Evolutionary conservation across 345 rosid genomes (phyloP).

Genomic region (Passiflora organensis): DNA sequence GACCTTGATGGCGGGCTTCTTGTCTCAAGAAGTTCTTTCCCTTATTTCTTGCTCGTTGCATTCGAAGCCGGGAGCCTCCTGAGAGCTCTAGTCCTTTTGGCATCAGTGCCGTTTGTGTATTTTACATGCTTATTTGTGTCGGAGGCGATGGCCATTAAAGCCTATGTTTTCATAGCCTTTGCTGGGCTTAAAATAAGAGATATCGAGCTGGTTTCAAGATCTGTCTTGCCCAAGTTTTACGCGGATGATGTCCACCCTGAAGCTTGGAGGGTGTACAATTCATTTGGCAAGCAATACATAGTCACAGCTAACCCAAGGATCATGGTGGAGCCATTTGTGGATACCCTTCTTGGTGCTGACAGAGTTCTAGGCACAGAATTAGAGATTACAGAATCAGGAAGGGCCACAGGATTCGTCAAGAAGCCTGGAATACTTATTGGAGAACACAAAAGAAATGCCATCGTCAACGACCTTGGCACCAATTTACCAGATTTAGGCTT

Average conservation of each 20-base stretch:
- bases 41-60: slow-evolving; percentile 80
- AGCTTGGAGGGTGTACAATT: too few species aligned
- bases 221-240: slow-evolving; percentile 76
- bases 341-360: slow-evolving; percentile 62
- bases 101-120: slow-evolving; percentile 69
- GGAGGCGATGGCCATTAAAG: slow-evolving; percentile 58
- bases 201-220: slow-evolving; percentile 70
- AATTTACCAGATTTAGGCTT: slow-evolving; percentile 72
- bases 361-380: slow-evolving; percentile 83
- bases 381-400: slow-evolving; percentile 59
- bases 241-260: slow-evolving; percentile 88
- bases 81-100: slow-evolving; percentile 62
- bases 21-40: slow-evolving; percentile 67
- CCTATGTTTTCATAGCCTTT: slow-evolving; percentile 59
- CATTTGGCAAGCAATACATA: too few species aligned
- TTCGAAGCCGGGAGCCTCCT: too few species aligned
- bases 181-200: slow-evolving; percentile 66
- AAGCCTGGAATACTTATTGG: slow-evolving; percentile 68
- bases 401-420: slow-evolving; percentile 70
- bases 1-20: slow-evolving; percentile 84
- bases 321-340: slow-evolving; percentile 83
- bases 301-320: slow-evolving; percentile 77
- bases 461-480: slow-evolving; percentile 54
- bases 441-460: slow-evolving; percentile 54
- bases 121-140: slow-evolving; percentile 52